phyloP scores from a whole-genome alignment of 371 early-diverging fungal species.

The Cladochytrium tenue region DNA sequence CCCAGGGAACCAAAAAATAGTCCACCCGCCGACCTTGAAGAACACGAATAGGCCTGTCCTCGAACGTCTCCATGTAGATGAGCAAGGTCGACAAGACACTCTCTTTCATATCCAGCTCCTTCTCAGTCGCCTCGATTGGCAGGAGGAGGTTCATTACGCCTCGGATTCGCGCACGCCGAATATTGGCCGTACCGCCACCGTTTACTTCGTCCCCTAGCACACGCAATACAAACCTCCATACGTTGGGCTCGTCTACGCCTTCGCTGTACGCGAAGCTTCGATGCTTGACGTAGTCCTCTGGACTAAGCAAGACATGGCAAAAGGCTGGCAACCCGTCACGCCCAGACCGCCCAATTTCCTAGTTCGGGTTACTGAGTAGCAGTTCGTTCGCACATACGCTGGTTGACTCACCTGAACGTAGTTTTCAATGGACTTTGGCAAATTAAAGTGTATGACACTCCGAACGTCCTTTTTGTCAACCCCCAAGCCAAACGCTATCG shows the following conservation, averaged over 20 bases:
- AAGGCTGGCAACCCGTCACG: conserved; percentile 70
- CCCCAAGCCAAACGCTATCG: conserved; percentile 85
- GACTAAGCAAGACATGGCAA: conserved; percentile 69
- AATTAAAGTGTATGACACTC: conserved; percentile 75
- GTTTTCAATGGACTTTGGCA: conserved; percentile 80
- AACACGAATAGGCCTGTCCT: conserved; percentile 28
- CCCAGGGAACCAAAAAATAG: conserved; percentile 16
- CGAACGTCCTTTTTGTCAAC: conserved; percentile 81
- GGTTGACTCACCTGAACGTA: conserved; percentile 71
- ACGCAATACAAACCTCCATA: conserved; percentile 50
- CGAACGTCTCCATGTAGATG: conserved; percentile 44
- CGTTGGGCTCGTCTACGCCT: conserved; percentile 48
- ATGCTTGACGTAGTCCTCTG: conserved; percentile 66
- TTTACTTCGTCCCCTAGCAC: conserved; percentile 31
- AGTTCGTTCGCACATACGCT: not conserved
- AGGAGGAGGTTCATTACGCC: conserved; percentile 18
- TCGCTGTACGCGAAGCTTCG: conserved; percentile 66
- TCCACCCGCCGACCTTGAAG: conserved; percentile 24
- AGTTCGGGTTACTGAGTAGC: conserved; percentile 21
- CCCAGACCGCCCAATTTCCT: conserved; percentile 83
- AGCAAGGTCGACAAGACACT: conserved; percentile 43
- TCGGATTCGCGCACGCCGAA: not conserved
- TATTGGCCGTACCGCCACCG: not conserved
- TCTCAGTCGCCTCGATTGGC: conserved; percentile 27
- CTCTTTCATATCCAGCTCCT: conserved; percentile 38